A percentile compares a stretch with the other conserved stretches of the same genome.
phyloP scores from a whole-genome alignment of 129 eudicot species.

The Lonicera japonica region DNA sequence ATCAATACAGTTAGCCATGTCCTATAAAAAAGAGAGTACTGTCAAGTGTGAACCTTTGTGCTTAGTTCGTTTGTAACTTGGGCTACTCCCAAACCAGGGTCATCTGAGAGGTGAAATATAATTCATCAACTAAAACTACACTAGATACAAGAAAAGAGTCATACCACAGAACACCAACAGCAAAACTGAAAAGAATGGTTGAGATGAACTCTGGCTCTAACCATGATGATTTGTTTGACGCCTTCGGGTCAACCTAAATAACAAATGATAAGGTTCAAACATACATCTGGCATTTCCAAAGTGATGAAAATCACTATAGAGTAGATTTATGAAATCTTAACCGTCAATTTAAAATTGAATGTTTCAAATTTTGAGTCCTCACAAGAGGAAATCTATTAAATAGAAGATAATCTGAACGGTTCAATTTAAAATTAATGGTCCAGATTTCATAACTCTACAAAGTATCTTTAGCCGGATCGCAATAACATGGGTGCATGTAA shows the following conservation, averaged over 20 bases:
- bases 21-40: not conserved
- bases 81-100: not conserved
- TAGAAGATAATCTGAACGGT: too few species aligned
- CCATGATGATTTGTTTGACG: constrained; percentile 58
- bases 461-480: too few species aligned
- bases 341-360: too few species aligned
- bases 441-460: too few species aligned
- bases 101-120: constrained; percentile 1
- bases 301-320: too few species aligned
- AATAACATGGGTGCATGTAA: not conserved
- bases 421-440: too few species aligned
- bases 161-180: constrained; percentile 76
- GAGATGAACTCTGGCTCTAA: constrained; percentile 76
- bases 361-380: too few species aligned
- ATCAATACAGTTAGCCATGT: too few species aligned
- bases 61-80: not conserved
- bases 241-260: constrained; percentile 66
- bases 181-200: constrained; percentile 74
- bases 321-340: too few species aligned
- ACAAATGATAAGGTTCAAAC: constrained; percentile 8
- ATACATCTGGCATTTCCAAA: too few species aligned
- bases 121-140: constrained; percentile 9
- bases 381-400: too few species aligned
- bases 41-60: not conserved
- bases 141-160: constrained; percentile 13